phyloP scores from a whole-genome alignment of 805 yeast genomes.

The Zygotorulaspora florentina region DNA sequence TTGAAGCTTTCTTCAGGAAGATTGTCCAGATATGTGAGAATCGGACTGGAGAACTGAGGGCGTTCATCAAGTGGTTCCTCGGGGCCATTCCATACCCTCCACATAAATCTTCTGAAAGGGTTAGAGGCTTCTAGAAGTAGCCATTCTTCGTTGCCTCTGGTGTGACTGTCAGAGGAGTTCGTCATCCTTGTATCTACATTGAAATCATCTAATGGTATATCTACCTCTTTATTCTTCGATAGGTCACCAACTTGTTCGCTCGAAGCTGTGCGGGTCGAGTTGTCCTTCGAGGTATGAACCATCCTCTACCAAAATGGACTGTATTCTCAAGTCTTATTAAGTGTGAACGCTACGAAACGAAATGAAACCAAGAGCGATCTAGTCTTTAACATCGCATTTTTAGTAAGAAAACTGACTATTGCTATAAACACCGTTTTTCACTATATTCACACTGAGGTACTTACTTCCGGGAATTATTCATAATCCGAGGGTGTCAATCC shows the following conservation, averaged over 20 bases:
- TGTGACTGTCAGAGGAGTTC: neutral
- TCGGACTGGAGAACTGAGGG: constrained; percentile 36
- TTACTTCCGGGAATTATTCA: too few species aligned
- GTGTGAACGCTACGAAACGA: too few species aligned
- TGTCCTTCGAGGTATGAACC: neutral
- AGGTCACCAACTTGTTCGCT: neutral
- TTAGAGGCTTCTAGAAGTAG: constrained; percentile 13
- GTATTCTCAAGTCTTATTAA: too few species aligned
- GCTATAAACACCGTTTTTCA: too few species aligned
- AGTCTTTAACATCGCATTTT: too few species aligned
- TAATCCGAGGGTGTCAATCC: too few species aligned
- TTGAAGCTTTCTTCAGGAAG: constrained; percentile 40
- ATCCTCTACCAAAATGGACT: too few species aligned
- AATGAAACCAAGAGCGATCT: too few species aligned
- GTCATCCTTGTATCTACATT: neutral
- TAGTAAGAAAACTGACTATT: too few species aligned
- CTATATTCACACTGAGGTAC: too few species aligned
- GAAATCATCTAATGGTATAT: neutral
- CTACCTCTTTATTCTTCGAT: neutral
- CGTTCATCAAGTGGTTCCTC: constrained; percentile 43
- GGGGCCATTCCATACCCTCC: constrained; percentile 57
- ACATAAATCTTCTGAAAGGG: constrained; percentile 25
- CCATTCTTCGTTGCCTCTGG: constrained; percentile 21
- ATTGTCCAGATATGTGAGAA: constrained; percentile 36
- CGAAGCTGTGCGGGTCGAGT: neutral